Evolutionary conservation across 164 flowering plant species (phyloP).

Genomic region (Berberis vulgaris): DNA sequence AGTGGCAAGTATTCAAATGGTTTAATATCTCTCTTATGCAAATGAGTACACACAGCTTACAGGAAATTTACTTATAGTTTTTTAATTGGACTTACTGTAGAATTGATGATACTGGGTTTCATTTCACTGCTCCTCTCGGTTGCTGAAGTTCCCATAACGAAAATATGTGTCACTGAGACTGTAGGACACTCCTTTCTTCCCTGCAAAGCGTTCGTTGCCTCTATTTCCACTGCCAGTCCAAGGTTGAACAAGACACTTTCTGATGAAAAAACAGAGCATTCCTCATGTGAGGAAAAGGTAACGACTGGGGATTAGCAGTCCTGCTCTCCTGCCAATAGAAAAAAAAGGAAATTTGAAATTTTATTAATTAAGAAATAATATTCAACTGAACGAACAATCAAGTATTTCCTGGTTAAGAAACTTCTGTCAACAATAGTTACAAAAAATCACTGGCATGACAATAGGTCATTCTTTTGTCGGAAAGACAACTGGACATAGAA

Average conservation of each 20-base stretch:
- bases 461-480: too few species aligned
- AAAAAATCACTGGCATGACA: too few species aligned
- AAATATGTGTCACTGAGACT: constrained; percentile 40
- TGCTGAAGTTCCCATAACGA: constrained; percentile 31
- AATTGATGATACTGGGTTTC: constrained; percentile 63
- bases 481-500: too few species aligned
- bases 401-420: too few species aligned
- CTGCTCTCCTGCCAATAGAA: not conserved
- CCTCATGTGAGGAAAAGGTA: constrained; percentile 12
- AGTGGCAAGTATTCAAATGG: constrained; percentile 25
- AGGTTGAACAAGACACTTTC: too few species aligned
- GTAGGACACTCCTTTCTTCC: constrained; percentile 32
- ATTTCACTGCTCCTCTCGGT: constrained; percentile 46
- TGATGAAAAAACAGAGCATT: not conserved
- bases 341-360: too few species aligned
- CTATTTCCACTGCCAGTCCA: not conserved
- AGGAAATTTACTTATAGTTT: not conserved
- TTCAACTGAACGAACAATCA: too few species aligned
- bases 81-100: constrained; percentile 18
- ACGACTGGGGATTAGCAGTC: not conserved
- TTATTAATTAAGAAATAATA: too few species aligned
- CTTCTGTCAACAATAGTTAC: too few species aligned
- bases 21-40: not conserved
- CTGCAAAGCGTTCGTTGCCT: constrained; percentile 31
- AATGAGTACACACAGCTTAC: not conserved